Percentiles rank a stretch among this genome's conserved stretches.
phyloP scores from a whole-genome alignment of 129 eudicot species.

The Dittrichia graveolens region DNA sequence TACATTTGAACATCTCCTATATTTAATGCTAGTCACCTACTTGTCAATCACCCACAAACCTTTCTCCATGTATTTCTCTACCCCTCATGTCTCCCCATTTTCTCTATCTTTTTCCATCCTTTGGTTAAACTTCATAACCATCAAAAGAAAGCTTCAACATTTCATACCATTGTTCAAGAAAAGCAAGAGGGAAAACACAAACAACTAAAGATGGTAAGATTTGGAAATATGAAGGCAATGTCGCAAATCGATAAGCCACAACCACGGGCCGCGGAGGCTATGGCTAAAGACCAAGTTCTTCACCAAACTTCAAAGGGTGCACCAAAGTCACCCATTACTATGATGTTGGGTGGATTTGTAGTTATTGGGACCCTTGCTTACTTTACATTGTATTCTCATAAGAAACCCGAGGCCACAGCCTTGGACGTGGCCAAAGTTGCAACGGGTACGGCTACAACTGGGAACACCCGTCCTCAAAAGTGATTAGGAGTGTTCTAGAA shows the following conservation, averaged over 20 bases:
- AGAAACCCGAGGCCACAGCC: conserved; percentile 81
- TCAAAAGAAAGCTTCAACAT: conserved; percentile 19
- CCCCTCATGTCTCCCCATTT: conserved; percentile 33
- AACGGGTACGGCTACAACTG: conserved; percentile 46
- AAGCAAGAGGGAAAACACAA: neutral
- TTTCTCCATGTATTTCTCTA: conserved; percentile 34
- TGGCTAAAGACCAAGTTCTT: conserved; percentile 50
- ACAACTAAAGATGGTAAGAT: conserved; percentile 40
- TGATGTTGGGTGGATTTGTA: conserved; percentile 60
- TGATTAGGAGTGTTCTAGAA: conserved; percentile 19
- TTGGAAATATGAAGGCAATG: conserved; percentile 40
- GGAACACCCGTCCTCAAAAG: conserved; percentile 59
- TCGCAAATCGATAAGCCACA: conserved; percentile 29
- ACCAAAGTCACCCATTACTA: conserved; percentile 44
- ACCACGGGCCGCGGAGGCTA: conserved; percentile 37
- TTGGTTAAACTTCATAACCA: conserved; percentile 26
- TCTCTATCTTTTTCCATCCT: conserved; percentile 40
- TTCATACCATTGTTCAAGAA: conserved; percentile 16
- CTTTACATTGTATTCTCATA: conserved; percentile 59
- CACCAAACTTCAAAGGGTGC: conserved; percentile 55
- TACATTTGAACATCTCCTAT: conserved; percentile 19
- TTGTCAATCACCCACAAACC: conserved; percentile 31
- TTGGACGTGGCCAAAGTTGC: conserved; percentile 69
- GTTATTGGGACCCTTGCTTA: conserved; percentile 46
- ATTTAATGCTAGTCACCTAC: conserved; percentile 21